These are phyloP conservation scores for Colletotrichum incanum DNA, from an alignment of 2,329 filamentous ascomycete genomes.

Conservation along the genomic window DNA sequence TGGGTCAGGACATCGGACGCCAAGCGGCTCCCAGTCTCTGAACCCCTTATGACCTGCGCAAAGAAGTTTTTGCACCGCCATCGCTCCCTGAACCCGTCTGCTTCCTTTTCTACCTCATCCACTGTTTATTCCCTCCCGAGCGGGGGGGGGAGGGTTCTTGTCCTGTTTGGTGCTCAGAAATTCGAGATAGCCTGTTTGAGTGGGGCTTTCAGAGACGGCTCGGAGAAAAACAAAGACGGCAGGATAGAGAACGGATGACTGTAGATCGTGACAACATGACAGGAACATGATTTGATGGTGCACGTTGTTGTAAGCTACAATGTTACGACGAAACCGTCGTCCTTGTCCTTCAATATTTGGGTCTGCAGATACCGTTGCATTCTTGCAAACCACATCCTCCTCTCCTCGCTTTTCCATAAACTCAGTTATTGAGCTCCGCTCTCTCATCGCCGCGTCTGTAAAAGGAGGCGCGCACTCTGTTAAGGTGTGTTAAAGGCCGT, in stretches of 20 bases:
- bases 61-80: slow-evolving; percentile 19
- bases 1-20: slow-evolving; percentile 26
- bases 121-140: slow-evolving; percentile 8
- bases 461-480: slow-evolving; percentile 21
- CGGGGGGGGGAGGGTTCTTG: slow-evolving; percentile 14
- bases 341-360: neutral
- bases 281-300: slow-evolving; percentile 5
- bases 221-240: slow-evolving; percentile 28
- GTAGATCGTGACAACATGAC: slow-evolving; percentile 28
- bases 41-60: slow-evolving; percentile 6
- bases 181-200: slow-evolving; percentile 3
- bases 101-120: neutral
- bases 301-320: neutral
- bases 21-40: slow-evolving; percentile 10
- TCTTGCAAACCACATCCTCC: slow-evolving; percentile 1
- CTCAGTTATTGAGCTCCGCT: slow-evolving; percentile 33
- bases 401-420: slow-evolving; percentile 25
- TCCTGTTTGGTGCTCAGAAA: slow-evolving; percentile 15
- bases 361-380: slow-evolving; percentile 26
- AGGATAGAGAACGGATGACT: slow-evolving; percentile 22
- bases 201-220: slow-evolving; percentile 20
- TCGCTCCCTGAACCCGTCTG: slow-evolving; percentile 10
- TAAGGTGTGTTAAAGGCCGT: slow-evolving; percentile 18
- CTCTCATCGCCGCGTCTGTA: neutral
- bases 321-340: neutral